A percentile compares a stretch with the other conserved stretches of the same genome.
Evolutionary conservation across 257 asterid genomes (phyloP).

Genomic region (Gentiana macrophylla): DNA sequence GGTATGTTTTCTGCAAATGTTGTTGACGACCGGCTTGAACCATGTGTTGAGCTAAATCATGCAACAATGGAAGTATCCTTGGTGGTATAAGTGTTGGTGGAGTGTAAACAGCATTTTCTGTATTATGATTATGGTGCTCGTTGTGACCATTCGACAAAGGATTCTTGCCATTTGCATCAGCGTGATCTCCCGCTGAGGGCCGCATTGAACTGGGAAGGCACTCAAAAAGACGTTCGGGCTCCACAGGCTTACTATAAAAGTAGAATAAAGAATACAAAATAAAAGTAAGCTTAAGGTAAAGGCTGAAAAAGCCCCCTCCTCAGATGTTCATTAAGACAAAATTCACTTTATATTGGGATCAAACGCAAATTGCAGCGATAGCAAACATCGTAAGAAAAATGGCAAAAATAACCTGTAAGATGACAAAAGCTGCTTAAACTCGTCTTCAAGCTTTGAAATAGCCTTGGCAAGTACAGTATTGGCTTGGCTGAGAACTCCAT

Average conservation of each 20-base stretch:
- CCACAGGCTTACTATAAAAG: constrained; percentile 82
- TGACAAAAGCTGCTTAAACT: constrained; percentile 68
- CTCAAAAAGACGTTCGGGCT: constrained; percentile 98
- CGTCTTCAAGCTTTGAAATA: constrained; percentile 92
- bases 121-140: constrained; percentile 40
- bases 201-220: constrained; percentile 97
- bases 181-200: constrained; percentile 67
- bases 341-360: too few relatives aligned
- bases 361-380: too few relatives aligned
- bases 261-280: constrained; percentile 6
- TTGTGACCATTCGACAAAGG: constrained; percentile 57
- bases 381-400: background rate
- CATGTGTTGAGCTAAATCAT: constrained; percentile 91
- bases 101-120: constrained; percentile 64
- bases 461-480: constrained; percentile 84
- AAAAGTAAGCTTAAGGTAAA: background rate
- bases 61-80: constrained; percentile 83
- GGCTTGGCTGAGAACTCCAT: constrained; percentile 86
- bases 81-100: constrained; percentile 94
- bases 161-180: constrained; percentile 46
- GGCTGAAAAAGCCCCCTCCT: background rate
- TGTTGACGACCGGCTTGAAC: constrained; percentile 84
- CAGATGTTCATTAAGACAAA: too few relatives aligned
- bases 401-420: constrained; percentile 56
- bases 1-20: constrained; percentile 76